Evolutionary conservation across 2,329 filamentous ascomycete species (phyloP), one percentile per base, ranked within the genome.

Genomic region (Berkeleyomyces rouxiae): DNA sequence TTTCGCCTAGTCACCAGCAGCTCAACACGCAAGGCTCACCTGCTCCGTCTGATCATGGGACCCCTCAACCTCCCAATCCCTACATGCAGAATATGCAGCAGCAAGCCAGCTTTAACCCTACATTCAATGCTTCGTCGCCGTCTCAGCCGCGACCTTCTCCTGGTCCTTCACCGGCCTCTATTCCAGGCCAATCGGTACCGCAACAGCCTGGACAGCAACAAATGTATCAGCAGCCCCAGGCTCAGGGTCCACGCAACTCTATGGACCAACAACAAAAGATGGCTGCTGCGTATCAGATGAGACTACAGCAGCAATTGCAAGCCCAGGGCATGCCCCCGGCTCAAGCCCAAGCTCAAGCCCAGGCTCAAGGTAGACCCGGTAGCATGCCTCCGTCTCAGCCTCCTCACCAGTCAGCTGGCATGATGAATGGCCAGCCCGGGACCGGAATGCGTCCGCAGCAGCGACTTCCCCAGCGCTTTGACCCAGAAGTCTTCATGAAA

Each of bases 211-310:
- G 70, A 11, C 70, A 64, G 42, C 61, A 62, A 62, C 74, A 76
- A 63, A 71, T 72, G 66, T 67, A 64, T 44, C 67, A 67, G n/a
- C 42, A 43, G 31, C 4, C 49, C 3, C 51, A 55, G n/a, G 55
- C 62, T n/a, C 59, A 59, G 37, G 23, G 13, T 16, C n/a, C 36
- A 11, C 59, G 63, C 37, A 58, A 37, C 31, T 62, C 63, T 64
- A 68, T 87, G 66, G 86, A 88, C 47, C 85, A 88, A 69, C 85
- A 88, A 69, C 84, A 90, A 67, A 86, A 90, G 69, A 80, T 90
- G 71, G 79, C 83, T 63, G 61, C 63, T 10, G 75, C 86, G 58
- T 92, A 95, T 69, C 88, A 95, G 68, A 87, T 95, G 82, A 86
- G 88, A 65, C 74, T 95, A 61, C 88, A 95, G 69, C 83, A 86